These are phyloP conservation scores for Aspergillus novoparasiticus DNA, from an alignment of 2,329 filamentous ascomycete species.

Conservation along the genomic window DNA sequence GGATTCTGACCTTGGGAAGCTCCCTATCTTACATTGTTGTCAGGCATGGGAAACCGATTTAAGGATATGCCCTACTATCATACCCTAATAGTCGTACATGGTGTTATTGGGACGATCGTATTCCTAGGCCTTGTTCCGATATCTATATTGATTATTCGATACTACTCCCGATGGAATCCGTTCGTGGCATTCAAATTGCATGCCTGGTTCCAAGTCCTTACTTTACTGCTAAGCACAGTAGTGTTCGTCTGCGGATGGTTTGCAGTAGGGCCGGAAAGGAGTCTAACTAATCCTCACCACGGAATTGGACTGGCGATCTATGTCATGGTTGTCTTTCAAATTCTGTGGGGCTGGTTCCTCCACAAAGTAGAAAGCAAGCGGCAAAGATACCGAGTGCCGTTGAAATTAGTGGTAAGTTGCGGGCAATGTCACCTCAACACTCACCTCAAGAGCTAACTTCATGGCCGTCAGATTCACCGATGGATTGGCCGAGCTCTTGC, in stretches of 20 bases:
- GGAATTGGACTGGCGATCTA: conserved; percentile 67
- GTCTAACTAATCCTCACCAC: conserved; percentile 67
- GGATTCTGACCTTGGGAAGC: not conserved
- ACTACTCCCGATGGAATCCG: conserved; percentile 58
- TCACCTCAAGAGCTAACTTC: not conserved
- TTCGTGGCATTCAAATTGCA: conserved; percentile 61
- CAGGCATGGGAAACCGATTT: conserved; percentile 70
- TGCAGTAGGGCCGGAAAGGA: conserved; percentile 62
- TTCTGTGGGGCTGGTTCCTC: conserved; percentile 61
- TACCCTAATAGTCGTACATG: conserved; percentile 61
- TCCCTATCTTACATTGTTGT: conserved; percentile 16
- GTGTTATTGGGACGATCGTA: conserved; percentile 61
- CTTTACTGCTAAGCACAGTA: conserved; percentile 62
- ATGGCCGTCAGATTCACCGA: conserved; percentile 71
- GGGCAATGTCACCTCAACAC: not conserved
- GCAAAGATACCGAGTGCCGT: conserved; percentile 56
- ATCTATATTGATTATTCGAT: conserved; percentile 63
- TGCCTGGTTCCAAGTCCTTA: conserved; percentile 65
- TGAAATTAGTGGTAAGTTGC: conserved; percentile 58
- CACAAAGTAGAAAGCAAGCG: conserved; percentile 57
- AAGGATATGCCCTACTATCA: conserved; percentile 61
- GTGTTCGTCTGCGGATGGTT: conserved; percentile 65
- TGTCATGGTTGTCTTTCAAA: conserved; percentile 61
- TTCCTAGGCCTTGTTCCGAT: conserved; percentile 63
- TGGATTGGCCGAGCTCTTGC: conserved; percentile 81